Evolutionary conservation across 2,329 filamentous ascomycete genomes (phyloP), one percentile per base, ranked within the genome.

Genomic region (Malbranchea cinnamomea): DNA sequence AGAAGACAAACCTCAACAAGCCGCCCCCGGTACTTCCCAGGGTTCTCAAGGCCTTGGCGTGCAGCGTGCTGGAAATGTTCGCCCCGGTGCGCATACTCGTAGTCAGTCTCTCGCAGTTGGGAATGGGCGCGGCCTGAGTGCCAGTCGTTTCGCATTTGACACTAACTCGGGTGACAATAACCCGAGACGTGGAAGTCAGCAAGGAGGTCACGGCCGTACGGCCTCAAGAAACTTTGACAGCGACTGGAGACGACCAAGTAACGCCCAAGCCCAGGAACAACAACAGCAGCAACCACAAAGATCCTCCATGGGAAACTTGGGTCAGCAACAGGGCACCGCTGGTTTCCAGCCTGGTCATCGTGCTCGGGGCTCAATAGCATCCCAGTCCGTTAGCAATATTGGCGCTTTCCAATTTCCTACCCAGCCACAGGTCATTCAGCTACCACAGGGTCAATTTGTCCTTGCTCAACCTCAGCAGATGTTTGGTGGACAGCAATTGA

Each of bases 181-280:
- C 39, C 49, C 59, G 9, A 27, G 38, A 16, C 37, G 38, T 8
- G 5, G 18, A 12, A 37, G 38, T 13, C 68, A 72, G 41, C 46
- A 55, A 23, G 78, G 82, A 33, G n/a, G n/a, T n/a, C 89, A 98
- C 52, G 76, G 71, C 39, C 74, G 89, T 38, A 78, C 76, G 18
- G 72, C 72, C 7, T 98, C 89, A 14, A 75, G 89, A 39, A 98
- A 95, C 59, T 95, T 95, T 49, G 89, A 98, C 43, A 77, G 85
- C 46, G 98, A 98, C 59, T 98, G 89, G 89, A 80, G 89, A 46
- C 91, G 84, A 48, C 85, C 80, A 43, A 70, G 70, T 39, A 62
- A 59, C 43, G 59, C 55, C 36, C 57, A 62, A 32, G 47, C 50
- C 31, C 61, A 63, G 35, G 46, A 47, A 16, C 57, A 60, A 41